Evolutionary conservation across 768 basidiomycete genomes (phyloP).

Genomic region (Boletus bicolor): DNA sequence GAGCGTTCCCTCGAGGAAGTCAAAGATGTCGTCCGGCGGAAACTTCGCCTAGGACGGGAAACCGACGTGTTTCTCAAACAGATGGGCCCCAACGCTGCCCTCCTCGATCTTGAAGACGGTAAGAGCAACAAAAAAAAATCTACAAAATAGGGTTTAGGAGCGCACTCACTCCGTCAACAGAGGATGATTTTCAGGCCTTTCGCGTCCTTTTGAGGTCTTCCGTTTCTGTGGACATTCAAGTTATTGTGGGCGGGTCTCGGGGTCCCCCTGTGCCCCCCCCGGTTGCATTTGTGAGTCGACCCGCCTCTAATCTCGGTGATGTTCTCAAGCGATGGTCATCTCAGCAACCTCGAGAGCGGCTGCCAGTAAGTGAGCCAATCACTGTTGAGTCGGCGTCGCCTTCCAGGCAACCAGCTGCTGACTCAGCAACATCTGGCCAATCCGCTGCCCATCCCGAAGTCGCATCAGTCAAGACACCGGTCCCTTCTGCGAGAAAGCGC

Average conservation of each 20-base stretch:
- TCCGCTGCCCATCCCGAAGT: not conserved
- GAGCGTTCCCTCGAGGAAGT: slow-evolving; percentile 61
- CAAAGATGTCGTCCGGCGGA: slow-evolving; percentile 55
- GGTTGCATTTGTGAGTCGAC: slow-evolving; percentile 11
- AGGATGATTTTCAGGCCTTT: slow-evolving; percentile 80
- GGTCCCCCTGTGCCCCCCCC: not conserved
- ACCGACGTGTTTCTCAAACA: slow-evolving; percentile 44
- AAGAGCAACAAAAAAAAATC: not conserved
- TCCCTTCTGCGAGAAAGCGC: slow-evolving; percentile 25
- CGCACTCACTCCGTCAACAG: slow-evolving; percentile 36
- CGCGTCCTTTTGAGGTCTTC: slow-evolving; percentile 41
- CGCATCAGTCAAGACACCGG: not conserved
- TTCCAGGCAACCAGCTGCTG: not conserved
- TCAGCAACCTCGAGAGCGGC: not conserved
- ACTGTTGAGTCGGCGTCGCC: not conserved
- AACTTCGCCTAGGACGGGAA: slow-evolving; percentile 49
- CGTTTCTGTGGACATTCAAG: slow-evolving; percentile 37
- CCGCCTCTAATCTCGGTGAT: not conserved
- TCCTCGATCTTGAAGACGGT: slow-evolving; percentile 79
- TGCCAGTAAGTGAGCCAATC: not conserved
- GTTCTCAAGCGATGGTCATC: not conserved
- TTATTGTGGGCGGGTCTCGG: slow-evolving; percentile 20
- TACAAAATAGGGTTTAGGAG: not conserved
- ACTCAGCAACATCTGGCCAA: not conserved
- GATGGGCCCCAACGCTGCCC: slow-evolving; percentile 44